Evolutionary conservation across 345 rosid species (phyloP), one percentile per base, ranked within the genome.

Genomic region (Lumnitzera racemosa): DNA sequence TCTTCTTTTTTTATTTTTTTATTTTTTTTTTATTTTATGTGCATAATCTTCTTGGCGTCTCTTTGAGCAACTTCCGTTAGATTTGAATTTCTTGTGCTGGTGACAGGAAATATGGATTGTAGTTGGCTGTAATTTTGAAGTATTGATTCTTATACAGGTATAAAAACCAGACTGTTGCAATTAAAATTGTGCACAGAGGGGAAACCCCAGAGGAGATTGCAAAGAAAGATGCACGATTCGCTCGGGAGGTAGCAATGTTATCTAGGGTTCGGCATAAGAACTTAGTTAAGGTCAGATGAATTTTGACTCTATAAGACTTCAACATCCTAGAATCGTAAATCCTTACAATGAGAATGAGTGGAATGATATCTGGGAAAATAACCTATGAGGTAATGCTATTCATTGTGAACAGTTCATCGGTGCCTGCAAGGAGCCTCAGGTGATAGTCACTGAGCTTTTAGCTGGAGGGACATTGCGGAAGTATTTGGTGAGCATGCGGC

Each of bases 361-460:
- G 43, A 36, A 9, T 36, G 43, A 36, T 36, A 3, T 36, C 4
- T 36, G 43, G 5, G 43, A 7, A 27, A 36, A 36, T 36, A 7
- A 36, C 10, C 43, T 36, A 9, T 62, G 16, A 55, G 13, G 13
- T 14, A 60, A 46, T 61, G 54, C 49, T 58, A 46, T 58, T 23
- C 47, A 36, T 65, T 50, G 17, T 66, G 31, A 57, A 58, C 87
- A 87, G 98, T 92, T 92, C 71, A 82, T 92, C 53, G 96, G 98
- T 70, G 94, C 98, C 66, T 92, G 96, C 79, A 87, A 82, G 76
- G 96, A 89, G 72, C 96, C 96, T 52, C 83, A 87, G 98, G 98
- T 92, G 69, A 92, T 92, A 61, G 97, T 89, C 23, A 92, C 96
- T 0, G 96, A 89, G 79, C 96, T 91, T 66, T 76, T 89, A 25